Base-by-base conservation (phyloP, 2,329 filamentous ascomycete genomes). In the Scedosporium boydii region DNA sequence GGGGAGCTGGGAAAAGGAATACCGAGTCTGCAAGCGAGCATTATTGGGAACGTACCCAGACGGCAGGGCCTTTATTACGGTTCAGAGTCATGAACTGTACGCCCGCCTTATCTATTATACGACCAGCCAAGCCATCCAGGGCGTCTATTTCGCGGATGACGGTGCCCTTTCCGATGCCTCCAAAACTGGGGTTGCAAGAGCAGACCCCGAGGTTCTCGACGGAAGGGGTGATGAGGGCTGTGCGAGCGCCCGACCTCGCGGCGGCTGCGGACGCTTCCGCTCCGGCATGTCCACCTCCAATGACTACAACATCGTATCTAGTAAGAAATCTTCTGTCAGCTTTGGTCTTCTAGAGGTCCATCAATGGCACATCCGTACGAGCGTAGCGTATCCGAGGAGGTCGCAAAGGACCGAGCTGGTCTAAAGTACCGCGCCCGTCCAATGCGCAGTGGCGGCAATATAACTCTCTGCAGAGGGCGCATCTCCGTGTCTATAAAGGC, bases 81-180 rank as follows among this genome's bases (percentile, higher is more conserved):
- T 99, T 99, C 70, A 99, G 75, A 18, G 96, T 82, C 66, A 90
- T 87, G 74, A 98, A 99, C 73, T 97, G 93, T n/a, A 97, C 85
- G 5, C 91, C 95, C 3, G 95, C 89, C 73, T 95, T 93, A 76
- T 99, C 95, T 64, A 96, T 91, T 23, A 97, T 88, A 42, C 91
- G 84, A 0, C 91, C 93, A 0, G 92, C 88, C 21, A 99, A 79
- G 0, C 95, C 95, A 70, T 98, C 95, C 64, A 99, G 80, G 0
- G 95, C 95, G 77, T 99, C 95, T 38, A 99, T 88, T 75, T 99
- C 95, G 51, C 93, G 87, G 59, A 99, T 80, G 79, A 99, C 97
- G 9, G 91, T 98, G 16, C 95, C 95, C 73, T 99, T 99, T 55
- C 95, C 95, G 68, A 99, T 98, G n/a, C 95, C 95, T 46, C 95